These are phyloP conservation scores for Emergomyces orientalis DNA, from an alignment of 2,329 filamentous ascomycete species.

Conservation along the genomic window DNA sequence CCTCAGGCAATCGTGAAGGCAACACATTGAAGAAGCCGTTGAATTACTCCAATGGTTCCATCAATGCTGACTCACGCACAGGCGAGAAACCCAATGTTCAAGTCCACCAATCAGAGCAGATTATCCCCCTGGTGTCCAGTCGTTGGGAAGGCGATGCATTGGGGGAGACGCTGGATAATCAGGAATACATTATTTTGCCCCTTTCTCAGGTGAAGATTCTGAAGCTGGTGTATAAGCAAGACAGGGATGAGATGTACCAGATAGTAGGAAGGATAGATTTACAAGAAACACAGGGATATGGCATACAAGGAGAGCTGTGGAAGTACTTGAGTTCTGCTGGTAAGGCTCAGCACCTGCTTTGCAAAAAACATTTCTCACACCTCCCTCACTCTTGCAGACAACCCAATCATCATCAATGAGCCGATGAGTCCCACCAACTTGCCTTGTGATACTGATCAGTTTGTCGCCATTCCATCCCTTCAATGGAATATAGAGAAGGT, in stretches of 20 bases:
- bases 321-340: not conserved
- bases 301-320: not conserved
- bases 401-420: not conserved
- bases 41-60: not conserved
- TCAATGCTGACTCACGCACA: not conserved
- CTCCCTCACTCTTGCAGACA: not conserved
- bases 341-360: too few relatives aligned
- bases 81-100: not conserved
- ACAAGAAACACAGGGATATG: not conserved
- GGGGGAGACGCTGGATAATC: not conserved
- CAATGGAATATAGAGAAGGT: slow-evolving; percentile 1
- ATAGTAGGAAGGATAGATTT: not conserved
- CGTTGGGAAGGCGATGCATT: not conserved
- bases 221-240: not conserved
- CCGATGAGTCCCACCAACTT: not conserved
- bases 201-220: not conserved
- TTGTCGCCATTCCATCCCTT: not conserved
- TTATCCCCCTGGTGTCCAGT: not conserved
- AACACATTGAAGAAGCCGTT: too few relatives aligned
- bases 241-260: not conserved
- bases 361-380: not conserved
- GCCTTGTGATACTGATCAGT: not conserved
- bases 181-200: not conserved
- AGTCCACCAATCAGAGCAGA: not conserved
- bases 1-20: too few relatives aligned